phyloP scores from a whole-genome alignment of 208 protist genomes.

The Leishmania major region DNA sequence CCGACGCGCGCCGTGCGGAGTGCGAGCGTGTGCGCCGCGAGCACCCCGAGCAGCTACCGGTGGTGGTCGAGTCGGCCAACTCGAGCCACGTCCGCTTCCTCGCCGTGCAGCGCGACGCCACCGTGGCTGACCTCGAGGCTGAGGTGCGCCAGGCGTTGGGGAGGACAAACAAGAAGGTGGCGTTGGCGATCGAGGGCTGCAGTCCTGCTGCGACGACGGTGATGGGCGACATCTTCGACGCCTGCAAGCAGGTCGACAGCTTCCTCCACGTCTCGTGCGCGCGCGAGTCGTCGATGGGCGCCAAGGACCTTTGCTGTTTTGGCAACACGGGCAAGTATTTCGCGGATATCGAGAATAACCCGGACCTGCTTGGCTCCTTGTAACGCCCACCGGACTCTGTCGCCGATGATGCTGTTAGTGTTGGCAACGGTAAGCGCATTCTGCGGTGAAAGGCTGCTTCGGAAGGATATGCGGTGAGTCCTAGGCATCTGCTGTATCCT shows the following conservation, averaged over 20 bases:
- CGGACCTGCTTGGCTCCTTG: slow-evolving; percentile 16
- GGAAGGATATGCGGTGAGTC: neutral
- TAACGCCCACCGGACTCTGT: neutral
- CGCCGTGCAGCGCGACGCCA: slow-evolving; percentile 6
- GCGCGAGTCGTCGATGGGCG: slow-evolving; percentile 22
- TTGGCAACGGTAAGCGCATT: neutral
- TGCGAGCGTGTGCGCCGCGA: slow-evolving; percentile 24
- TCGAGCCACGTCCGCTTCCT: slow-evolving; percentile 7
- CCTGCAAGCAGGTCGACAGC: slow-evolving; percentile 27
- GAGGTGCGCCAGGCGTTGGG: slow-evolving; percentile 6
- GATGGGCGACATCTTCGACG: slow-evolving; percentile 30
- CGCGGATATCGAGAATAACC: slow-evolving; percentile 23
- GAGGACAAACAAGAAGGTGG: neutral
- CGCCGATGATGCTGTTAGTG: neutral
- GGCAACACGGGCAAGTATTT: slow-evolving; percentile 11
- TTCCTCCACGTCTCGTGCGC: slow-evolving; percentile 32
- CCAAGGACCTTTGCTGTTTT: slow-evolving; percentile 9
- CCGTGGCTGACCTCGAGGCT: slow-evolving; percentile 12
- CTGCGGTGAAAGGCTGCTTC: neutral
- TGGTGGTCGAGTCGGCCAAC: slow-evolving; percentile 24
- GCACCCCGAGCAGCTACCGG: slow-evolving; percentile 17
- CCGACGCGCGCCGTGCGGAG: slow-evolving; percentile 10
- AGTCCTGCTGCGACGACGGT: slow-evolving; percentile 11
- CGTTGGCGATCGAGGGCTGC: slow-evolving; percentile 19
- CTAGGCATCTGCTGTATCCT: neutral